Evolutionary conservation across 2,329 filamentous ascomycete genomes (phyloP), one percentile per base, ranked within the genome.

Genomic region (Penicillium nordicum): DNA sequence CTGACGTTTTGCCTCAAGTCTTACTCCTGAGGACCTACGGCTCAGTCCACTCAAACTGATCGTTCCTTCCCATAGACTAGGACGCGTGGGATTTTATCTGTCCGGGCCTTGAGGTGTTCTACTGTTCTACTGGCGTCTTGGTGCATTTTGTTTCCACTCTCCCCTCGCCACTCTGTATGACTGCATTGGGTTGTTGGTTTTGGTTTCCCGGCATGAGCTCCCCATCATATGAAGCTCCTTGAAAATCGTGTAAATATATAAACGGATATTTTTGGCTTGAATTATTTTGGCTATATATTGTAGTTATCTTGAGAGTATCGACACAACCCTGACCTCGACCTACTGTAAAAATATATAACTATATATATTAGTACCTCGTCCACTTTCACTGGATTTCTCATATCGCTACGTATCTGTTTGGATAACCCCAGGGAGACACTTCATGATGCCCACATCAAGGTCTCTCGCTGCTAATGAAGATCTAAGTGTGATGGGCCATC

Each of bases 111-210:
- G 57, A 60, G 64, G 64, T 65, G 64, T 66, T 65, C 52, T 48
- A 43, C 38, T 65, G 64, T 66, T 65, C 52, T 48, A 43, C 38
- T 49, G 64, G 64, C 63, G 64, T 66, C 56, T 50, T 57, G 50
- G 60, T 54, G 55, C 61, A 57, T 59, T 58, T 53, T 57, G 50
- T 65, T 63, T 67, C 65, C 64, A 67, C 68, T 68, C 66, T 72
- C 69, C 64, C 61, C 68, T 68, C 62, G 62, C 63, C 59, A 63
- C 58, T 42, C 21, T 61, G 36, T 59, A 49, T 63, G 56, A 59
- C 47, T 62, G 58, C 60, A 64, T 63, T 58, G 50, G 47, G 48
- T 45, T 49, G 21, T 55, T 36, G 36, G 38, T 57, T 52, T 59
- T 47, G 29, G 36, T 59, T 56, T 60, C 56, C 18, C 34, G 3